phyloP scores from a whole-genome alignment of 1,139 yeast species.

The Sugiyamaella xylanicola region DNA sequence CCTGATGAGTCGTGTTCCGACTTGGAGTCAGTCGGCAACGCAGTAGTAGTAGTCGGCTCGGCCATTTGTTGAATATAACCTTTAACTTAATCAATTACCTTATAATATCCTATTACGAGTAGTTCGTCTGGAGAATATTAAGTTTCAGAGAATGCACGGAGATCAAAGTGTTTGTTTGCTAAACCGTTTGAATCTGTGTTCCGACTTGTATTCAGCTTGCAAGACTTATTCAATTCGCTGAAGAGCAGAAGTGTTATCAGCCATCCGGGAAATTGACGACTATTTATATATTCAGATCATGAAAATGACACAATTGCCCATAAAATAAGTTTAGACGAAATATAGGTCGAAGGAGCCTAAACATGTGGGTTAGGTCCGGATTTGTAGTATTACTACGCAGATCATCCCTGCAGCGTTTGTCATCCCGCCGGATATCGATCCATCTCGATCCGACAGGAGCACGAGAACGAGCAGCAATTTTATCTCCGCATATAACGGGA shows the following conservation, averaged over 20 bases:
- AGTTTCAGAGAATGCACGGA: neutral
- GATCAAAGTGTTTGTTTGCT: neutral
- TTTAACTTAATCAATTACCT: neutral
- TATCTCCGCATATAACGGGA: neutral
- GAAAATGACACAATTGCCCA: too few relatives aligned
- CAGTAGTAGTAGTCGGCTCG: neutral
- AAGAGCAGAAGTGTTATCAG: too few relatives aligned
- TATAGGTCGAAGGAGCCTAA: neutral
- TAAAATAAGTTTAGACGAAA: too few relatives aligned
- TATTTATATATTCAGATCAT: too few relatives aligned
- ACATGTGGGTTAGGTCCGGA: neutral
- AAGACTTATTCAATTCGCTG: too few relatives aligned
- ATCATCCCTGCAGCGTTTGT: neutral
- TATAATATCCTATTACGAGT: neutral
- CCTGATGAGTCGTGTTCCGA: neutral
- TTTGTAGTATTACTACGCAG: neutral
- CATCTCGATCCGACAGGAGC: neutral
- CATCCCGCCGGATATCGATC: neutral
- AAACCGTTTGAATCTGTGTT: too few relatives aligned
- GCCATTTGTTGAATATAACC: neutral
- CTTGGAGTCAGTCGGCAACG: neutral
- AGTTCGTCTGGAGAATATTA: neutral
- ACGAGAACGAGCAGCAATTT: neutral
- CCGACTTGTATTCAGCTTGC: too few relatives aligned
- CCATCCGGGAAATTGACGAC: neutral